phyloP scores from a whole-genome alignment of 1,284 basidiomycete species.

The Malassezia japonica region DNA sequence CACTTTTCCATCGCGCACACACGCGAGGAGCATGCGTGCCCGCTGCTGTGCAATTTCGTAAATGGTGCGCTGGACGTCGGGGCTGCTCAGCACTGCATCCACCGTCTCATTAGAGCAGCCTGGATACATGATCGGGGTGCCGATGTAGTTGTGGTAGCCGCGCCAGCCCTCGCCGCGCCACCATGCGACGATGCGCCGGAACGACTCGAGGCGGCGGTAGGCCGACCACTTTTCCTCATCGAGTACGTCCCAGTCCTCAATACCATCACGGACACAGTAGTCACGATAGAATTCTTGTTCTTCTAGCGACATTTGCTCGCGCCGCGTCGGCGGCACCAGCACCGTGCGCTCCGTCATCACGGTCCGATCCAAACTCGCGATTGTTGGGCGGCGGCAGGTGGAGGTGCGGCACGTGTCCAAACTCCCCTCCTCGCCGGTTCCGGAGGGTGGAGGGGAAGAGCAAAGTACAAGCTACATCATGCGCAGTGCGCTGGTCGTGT shows the following conservation, averaged over 20 bases:
- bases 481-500: no score
- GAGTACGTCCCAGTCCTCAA: slow-evolving; percentile 1
- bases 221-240: background rate
- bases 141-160: slow-evolving; percentile 39
- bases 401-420: no score
- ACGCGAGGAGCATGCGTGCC: background rate
- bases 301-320: no score
- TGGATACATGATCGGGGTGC: slow-evolving; percentile 34
- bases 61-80: slow-evolving; percentile 34
- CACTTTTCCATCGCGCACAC: slow-evolving; percentile 2
- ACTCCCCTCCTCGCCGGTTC: no score
- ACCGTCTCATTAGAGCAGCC: slow-evolving; percentile 32
- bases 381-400: no score
- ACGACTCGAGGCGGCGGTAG: background rate
- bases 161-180: slow-evolving; percentile 39
- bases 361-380: no score
- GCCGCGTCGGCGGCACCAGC: no score
- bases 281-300: no score
- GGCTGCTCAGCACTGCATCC: slow-evolving; percentile 28
- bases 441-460: no score
- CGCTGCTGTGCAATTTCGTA: background rate
- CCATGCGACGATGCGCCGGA: slow-evolving; percentile 36
- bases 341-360: no score
- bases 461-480: no score
- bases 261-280: background rate